These are phyloP conservation scores for Phytophthora quininea DNA, from an alignment of 352 stramenopile genomes.

Conservation along the genomic window DNA sequence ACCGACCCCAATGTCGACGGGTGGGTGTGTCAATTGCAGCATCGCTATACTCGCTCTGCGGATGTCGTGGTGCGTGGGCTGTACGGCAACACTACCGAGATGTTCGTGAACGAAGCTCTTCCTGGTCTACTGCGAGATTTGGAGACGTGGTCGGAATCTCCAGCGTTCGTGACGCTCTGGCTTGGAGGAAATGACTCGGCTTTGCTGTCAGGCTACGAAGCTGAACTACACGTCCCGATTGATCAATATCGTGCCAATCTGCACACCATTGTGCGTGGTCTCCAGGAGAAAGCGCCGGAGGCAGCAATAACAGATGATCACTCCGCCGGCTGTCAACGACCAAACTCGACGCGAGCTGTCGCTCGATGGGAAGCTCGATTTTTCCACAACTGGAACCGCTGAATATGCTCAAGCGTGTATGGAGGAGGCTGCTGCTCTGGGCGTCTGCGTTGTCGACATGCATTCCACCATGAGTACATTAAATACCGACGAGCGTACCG, in stretches of 20 bases:
- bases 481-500: constrained; percentile 14
- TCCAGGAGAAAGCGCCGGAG: constrained; percentile 29
- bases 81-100: constrained; percentile 65
- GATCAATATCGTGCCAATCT: constrained; percentile 51
- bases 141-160: constrained; percentile 20
- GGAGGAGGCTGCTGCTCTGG: constrained; percentile 18
- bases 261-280: constrained; percentile 31
- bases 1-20: constrained; percentile 39
- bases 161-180: constrained; percentile 53
- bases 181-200: constrained; percentile 72
- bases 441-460: constrained; percentile 26
- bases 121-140: constrained; percentile 38
- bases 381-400: constrained; percentile 31
- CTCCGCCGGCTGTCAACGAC: constrained; percentile 37
- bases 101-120: constrained; percentile 36
- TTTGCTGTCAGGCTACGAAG: constrained; percentile 34
- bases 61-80: constrained; percentile 60
- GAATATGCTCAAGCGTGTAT: constrained; percentile 36
- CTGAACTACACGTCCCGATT: constrained; percentile 51
- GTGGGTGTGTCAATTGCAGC: constrained; percentile 47
- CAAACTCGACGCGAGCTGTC: constrained; percentile 18
- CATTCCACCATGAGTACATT: constrained; percentile 33
- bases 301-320: constrained; percentile 35
- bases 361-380: constrained; percentile 32
- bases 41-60: constrained; percentile 54